phyloP scores from a whole-genome alignment of 169 alveolate species.

The Eimeria sp. region DNA sequence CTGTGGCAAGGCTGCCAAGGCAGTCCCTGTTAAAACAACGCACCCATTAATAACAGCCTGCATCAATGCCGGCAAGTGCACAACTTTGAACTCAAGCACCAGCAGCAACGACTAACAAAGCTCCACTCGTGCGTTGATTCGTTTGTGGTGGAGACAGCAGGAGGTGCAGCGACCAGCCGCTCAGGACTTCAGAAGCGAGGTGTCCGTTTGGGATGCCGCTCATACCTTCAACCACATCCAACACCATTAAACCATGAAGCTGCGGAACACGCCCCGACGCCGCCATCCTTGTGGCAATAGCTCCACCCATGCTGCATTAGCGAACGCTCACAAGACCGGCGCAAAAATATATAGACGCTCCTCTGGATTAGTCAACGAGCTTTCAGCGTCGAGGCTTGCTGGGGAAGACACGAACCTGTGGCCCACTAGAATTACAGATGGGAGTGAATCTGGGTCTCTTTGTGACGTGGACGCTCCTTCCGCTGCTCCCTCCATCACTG shows the following conservation, averaged over 20 bases:
- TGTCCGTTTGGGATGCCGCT: neutral
- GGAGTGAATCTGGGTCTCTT: conserved; percentile 39
- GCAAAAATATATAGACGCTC: neutral
- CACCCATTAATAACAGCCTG: neutral
- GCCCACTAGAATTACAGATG: conserved; percentile 73
- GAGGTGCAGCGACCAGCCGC: neutral
- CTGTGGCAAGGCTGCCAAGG: conserved; percentile 95
- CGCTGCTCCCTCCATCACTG: neutral
- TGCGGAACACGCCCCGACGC: conserved; percentile 79
- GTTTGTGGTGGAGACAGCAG: neutral
- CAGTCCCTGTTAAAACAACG: conserved; percentile 88
- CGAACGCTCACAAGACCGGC: conserved; percentile 2
- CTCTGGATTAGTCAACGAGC: neutral
- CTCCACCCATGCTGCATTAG: conserved; percentile 82
- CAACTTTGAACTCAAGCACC: neutral
- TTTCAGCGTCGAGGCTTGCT: neutral
- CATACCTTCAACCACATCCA: conserved; percentile 92
- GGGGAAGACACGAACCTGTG: conserved; percentile 36
- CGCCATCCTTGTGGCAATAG: conserved; percentile 78
- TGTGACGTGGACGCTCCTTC: neutral
- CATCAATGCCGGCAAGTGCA: neutral
- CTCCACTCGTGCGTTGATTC: neutral
- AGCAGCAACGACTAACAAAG: neutral
- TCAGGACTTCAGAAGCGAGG: neutral
- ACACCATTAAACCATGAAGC: conserved; percentile 89